Evolutionary conservation across 108 stramenopile species (phyloP).

Genomic region (Nitzschia inconspicua): DNA sequence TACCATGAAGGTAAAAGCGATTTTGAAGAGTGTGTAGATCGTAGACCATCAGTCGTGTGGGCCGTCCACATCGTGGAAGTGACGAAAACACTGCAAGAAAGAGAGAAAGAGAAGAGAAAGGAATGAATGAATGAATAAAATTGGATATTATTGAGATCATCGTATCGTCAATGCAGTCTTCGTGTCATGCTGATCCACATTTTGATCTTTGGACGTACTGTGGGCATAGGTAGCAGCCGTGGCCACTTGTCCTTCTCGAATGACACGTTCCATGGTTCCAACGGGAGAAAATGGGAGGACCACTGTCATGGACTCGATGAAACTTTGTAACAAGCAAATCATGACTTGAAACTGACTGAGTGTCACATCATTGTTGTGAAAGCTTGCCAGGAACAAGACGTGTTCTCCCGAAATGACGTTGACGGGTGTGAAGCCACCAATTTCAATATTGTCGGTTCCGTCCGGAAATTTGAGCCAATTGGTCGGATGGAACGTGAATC

Average conservation of each 20-base stretch:
- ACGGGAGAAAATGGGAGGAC: constrained; percentile 86
- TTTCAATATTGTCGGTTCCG: constrained; percentile 73
- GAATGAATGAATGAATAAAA: neutral
- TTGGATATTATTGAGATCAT: neutral
- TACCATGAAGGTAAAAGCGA: constrained; percentile 76
- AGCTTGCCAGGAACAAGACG: constrained; percentile 78
- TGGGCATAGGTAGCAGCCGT: constrained; percentile 88
- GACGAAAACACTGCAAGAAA: constrained; percentile 53
- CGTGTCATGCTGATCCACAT: too few relatives aligned
- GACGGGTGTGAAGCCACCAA: constrained; percentile 73
- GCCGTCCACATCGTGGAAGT: constrained; percentile 77
- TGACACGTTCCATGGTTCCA: constrained; percentile 89
- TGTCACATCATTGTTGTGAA: constrained; percentile 91
- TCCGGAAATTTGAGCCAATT: constrained; percentile 87
- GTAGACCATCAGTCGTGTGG: constrained; percentile 85
- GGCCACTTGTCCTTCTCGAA: constrained; percentile 77
- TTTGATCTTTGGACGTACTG: too few relatives aligned
- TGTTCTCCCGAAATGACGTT: constrained; percentile 81
- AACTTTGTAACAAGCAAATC: constrained; percentile 74
- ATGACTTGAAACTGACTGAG: constrained; percentile 90
- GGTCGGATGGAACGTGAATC: constrained; percentile 76
- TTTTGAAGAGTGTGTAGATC: constrained; percentile 90
- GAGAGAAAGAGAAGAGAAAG: neutral
- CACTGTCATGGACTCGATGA: constrained; percentile 78
- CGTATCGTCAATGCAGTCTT: too few relatives aligned